Percentiles rank a stretch among this genome's conserved stretches.
These are phyloP conservation scores for Moniliella sp. DNA, from an alignment of 1,284 basidiomycete genomes.

Conservation along the genomic window DNA sequence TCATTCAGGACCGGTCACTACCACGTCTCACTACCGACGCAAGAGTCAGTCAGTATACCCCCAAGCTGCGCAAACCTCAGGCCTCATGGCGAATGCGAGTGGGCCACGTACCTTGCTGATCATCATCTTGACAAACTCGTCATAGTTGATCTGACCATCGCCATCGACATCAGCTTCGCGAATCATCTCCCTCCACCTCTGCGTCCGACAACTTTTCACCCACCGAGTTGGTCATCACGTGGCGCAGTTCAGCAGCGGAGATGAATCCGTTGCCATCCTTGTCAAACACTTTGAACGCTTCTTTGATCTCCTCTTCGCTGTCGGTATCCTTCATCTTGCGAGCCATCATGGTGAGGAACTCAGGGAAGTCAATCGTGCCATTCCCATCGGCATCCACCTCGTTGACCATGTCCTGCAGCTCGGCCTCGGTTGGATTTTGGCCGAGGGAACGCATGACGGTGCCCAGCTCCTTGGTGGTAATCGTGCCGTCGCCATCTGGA, in stretches of 20 bases:
- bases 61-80: too few species aligned
- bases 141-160: conserved; percentile 53
- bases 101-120: too few species aligned
- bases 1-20: too few species aligned
- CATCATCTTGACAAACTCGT: conserved; percentile 26
- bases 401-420: conserved; percentile 71
- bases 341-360: conserved; percentile 75
- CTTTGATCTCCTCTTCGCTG: conserved; percentile 48
- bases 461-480: conserved; percentile 82
- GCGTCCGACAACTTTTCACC: conserved; percentile 80
- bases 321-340: conserved; percentile 86
- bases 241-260: conserved; percentile 45
- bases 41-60: too few species aligned
- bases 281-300: conserved; percentile 50
- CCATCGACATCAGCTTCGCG: conserved; percentile 89
- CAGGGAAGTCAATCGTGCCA: conserved; percentile 73
- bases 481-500: conserved; percentile 73
- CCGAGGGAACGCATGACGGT: conserved; percentile 91
- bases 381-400: conserved; percentile 43
- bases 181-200: conserved; percentile 96
- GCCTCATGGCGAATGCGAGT: too few species aligned
- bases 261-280: conserved; percentile 48
- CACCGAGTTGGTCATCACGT: conserved; percentile 32
- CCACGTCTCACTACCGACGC: too few species aligned
- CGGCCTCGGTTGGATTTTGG: conserved; percentile 84